These are phyloP conservation scores for Elongisporangium prolatum DNA, from an alignment of 352 stramenopile species.

Conservation along the genomic window DNA sequence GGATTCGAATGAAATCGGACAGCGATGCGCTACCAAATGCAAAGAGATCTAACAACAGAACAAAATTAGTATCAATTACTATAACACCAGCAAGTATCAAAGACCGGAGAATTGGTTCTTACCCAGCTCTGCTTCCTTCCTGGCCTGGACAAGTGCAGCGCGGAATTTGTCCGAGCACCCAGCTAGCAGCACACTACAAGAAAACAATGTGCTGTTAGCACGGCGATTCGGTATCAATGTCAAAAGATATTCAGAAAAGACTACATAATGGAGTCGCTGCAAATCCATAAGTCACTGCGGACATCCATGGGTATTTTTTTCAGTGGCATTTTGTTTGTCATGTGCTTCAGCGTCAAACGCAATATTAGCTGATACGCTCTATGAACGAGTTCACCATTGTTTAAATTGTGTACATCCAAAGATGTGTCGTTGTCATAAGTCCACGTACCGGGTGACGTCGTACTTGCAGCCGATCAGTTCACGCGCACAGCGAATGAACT, in stretches of 20 bases:
- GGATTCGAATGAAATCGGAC: slow-evolving; percentile 60
- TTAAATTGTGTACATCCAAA: neutral
- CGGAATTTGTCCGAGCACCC: slow-evolving; percentile 53
- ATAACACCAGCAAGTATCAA: neutral
- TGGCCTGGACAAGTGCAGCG: slow-evolving; percentile 40
- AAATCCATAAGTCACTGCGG: slow-evolving; percentile 64
- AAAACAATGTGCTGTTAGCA: neutral
- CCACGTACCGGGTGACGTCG: slow-evolving; percentile 53
- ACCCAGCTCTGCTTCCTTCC: slow-evolving; percentile 43
- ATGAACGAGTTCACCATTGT: too few species aligned
- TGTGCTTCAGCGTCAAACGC: slow-evolving; percentile 43
- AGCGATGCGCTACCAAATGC: slow-evolving; percentile 68
- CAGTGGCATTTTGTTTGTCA: slow-evolving; percentile 34
- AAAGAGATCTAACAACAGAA: slow-evolving; percentile 44
- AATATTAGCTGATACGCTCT: slow-evolving; percentile 67
- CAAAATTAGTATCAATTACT: neutral
- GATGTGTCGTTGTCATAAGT: neutral
- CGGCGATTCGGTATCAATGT: neutral
- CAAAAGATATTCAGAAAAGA: slow-evolving; percentile 2
- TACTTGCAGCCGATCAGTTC: slow-evolving; percentile 65
- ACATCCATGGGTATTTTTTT: slow-evolving; percentile 42
- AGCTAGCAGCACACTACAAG: slow-evolving; percentile 46
- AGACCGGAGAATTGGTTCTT: slow-evolving; percentile 5
- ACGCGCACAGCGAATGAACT: slow-evolving; percentile 55
- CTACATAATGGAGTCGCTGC: slow-evolving; percentile 74